phyloP scores from a whole-genome alignment of 441 rosid genomes.

The Populus hybrid region DNA sequence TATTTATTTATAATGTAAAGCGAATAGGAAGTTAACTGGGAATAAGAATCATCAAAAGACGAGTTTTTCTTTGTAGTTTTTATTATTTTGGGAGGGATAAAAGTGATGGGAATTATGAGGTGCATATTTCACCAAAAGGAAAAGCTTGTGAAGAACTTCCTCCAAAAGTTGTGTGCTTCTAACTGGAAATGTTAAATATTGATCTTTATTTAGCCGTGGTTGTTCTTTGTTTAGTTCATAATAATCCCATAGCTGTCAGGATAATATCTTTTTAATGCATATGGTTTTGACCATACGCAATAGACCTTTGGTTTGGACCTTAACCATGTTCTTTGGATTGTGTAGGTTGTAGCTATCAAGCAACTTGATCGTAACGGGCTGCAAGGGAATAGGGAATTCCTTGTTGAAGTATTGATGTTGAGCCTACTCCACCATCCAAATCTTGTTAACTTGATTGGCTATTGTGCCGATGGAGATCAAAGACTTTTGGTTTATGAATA shows the following conservation, averaged over 20 bases:
- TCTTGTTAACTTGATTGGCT: constrained; percentile 82
- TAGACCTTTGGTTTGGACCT: constrained; percentile 4
- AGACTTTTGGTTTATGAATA: constrained; percentile 54
- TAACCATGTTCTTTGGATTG: constrained; percentile 18
- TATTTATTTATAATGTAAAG: not conserved
- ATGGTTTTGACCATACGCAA: not conserved
- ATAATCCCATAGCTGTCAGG: not conserved
- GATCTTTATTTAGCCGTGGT: too few species aligned
- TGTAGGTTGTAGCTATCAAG: constrained; percentile 84
- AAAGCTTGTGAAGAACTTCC: not conserved
- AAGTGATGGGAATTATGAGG: not conserved
- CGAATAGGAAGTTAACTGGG: not conserved
- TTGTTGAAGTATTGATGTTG: constrained; percentile 74
- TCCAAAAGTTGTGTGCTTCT: not conserved
- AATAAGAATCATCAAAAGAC: not conserved
- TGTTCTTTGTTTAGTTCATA: not conserved
- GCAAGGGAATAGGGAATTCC: constrained; percentile 88
- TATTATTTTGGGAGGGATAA: not conserved
- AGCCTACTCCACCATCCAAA: constrained; percentile 32
- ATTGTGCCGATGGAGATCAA: constrained; percentile 88
- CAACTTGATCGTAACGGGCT: constrained; percentile 84
- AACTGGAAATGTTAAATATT: not conserved
- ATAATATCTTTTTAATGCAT: not conserved
- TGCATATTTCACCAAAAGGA: not conserved
- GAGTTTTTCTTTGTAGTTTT: not conserved